Percentiles rank a stretch among this genome's conserved stretches.
Conservation (phyloP, 169 alveolate genomes). For the Eimeria tenella region DNA sequence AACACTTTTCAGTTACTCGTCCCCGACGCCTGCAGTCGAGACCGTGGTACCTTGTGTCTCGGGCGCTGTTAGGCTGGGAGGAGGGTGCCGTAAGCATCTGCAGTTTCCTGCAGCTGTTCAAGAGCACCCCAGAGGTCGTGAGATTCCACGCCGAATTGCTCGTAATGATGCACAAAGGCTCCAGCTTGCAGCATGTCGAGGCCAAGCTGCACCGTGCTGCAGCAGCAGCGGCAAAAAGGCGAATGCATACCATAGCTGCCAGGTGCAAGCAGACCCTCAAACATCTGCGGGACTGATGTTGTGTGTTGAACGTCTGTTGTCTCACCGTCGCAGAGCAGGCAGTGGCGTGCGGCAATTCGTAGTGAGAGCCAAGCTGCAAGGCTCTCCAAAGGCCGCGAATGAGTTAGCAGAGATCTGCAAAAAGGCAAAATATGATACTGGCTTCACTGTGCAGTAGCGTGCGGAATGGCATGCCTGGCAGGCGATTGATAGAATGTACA, state of each 20-base stretch:
- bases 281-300: too few relatives aligned
- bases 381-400: constrained; percentile 55
- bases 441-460: not conserved
- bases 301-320: not conserved
- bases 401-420: constrained; percentile 37
- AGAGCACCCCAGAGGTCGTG: constrained; percentile 35
- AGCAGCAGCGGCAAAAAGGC: not conserved
- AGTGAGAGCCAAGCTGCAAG: constrained; percentile 50
- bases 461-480: not conserved
- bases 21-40: too few relatives aligned
- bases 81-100: constrained; percentile 20
- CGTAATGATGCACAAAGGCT: constrained; percentile 70
- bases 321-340: constrained; percentile 56
- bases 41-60: too few relatives aligned
- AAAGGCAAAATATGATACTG: not conserved
- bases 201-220: constrained; percentile 55
- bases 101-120: constrained; percentile 47
- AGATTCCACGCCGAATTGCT: constrained; percentile 56
- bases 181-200: constrained; percentile 47
- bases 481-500: too few relatives aligned
- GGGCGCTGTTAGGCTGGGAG: not conserved
- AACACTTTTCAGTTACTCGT: too few relatives aligned
- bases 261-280: not conserved
- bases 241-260: not conserved
- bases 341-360: constrained; percentile 66